These are phyloP conservation scores for Lachancea nothofagi DNA, from an alignment of 805 yeast genomes.

Conservation along the genomic window DNA sequence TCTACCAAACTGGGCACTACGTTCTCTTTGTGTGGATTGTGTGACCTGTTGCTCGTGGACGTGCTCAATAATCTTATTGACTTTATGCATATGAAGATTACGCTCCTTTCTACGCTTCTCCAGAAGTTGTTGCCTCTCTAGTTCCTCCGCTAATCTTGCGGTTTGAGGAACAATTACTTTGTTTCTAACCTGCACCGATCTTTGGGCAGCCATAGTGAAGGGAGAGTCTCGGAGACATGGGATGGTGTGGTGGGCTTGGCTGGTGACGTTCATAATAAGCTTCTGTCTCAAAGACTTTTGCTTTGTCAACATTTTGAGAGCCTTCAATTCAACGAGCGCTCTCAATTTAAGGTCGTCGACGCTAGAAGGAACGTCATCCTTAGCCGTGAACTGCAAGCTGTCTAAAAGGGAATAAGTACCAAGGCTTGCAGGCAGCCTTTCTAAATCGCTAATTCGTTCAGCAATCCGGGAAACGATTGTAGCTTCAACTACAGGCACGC, in stretches of 20 bases:
- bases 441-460: conserved; percentile 55
- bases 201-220: conserved; percentile 57
- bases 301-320: conserved; percentile 56
- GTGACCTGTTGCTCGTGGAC: conserved; percentile 28
- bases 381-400: conserved; percentile 36
- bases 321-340: conserved; percentile 64
- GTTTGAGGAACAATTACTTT: conserved; percentile 71
- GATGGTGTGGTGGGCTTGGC: conserved; percentile 51
- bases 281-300: conserved; percentile 67
- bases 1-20: conserved; percentile 30
- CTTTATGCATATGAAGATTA: conserved; percentile 45
- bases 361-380: conserved; percentile 41
- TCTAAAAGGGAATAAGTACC: conserved; percentile 51
- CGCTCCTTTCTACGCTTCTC: conserved; percentile 52
- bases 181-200: conserved; percentile 62
- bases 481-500: conserved; percentile 47
- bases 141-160: conserved; percentile 65
- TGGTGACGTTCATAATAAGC: conserved; percentile 47
- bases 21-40: conserved; percentile 22
- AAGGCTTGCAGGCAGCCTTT: conserved; percentile 60
- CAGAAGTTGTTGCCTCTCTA: conserved; percentile 63
- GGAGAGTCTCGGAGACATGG: conserved; percentile 49
- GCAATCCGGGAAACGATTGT: conserved; percentile 49
- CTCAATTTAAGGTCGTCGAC: conserved; percentile 57
- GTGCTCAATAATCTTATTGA: conserved; percentile 35